Evolutionary conservation across 2,329 filamentous ascomycete species (phyloP).

Genomic region (Ramularia collo-cygni): DNA sequence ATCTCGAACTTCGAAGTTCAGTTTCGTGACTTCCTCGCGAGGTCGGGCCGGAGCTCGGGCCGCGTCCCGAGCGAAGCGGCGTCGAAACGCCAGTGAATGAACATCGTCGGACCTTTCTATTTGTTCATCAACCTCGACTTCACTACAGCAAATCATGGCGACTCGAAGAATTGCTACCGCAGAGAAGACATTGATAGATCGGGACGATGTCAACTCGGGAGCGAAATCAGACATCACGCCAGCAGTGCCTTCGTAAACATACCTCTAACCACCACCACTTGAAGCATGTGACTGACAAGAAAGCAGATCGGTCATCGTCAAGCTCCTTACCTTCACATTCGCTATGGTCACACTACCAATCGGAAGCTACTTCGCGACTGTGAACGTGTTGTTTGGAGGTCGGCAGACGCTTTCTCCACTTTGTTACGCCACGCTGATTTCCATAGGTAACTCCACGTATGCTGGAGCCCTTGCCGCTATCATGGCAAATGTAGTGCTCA

Average conservation of each 20-base stretch:
- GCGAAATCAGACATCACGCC: slow-evolving; percentile 66
- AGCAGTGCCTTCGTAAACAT: slow-evolving; percentile 66
- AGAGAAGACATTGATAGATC: slow-evolving; percentile 58
- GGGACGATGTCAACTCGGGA: slow-evolving; percentile 28
- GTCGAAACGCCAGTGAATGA: no score
- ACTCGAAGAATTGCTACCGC: slow-evolving; percentile 58
- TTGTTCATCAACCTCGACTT: no score
- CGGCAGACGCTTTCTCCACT: slow-evolving; percentile 9
- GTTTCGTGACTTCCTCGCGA: no score
- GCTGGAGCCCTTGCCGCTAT: slow-evolving; percentile 80
- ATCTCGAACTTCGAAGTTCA: no score
- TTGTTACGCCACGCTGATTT: neutral
- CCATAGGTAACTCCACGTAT: slow-evolving; percentile 74
- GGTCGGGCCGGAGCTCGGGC: no score
- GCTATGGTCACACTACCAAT: slow-evolving; percentile 88
- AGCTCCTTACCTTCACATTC: slow-evolving; percentile 81
- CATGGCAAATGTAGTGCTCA: slow-evolving; percentile 82
- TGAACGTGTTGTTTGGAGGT: slow-evolving; percentile 74
- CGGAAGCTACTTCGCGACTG: slow-evolving; percentile 76
- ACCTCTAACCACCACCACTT: neutral
- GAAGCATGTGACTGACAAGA: slow-evolving; percentile 1
- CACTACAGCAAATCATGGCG: slow-evolving; percentile 50
- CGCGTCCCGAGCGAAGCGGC: no score
- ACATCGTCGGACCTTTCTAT: no score
- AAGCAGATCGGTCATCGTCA: slow-evolving; percentile 71